Percentiles rank a stretch among this genome's conserved stretches.
Evolutionary conservation across 192 early-diverging fungal species (phyloP).

Genomic region (Dissophora ornata): DNA sequence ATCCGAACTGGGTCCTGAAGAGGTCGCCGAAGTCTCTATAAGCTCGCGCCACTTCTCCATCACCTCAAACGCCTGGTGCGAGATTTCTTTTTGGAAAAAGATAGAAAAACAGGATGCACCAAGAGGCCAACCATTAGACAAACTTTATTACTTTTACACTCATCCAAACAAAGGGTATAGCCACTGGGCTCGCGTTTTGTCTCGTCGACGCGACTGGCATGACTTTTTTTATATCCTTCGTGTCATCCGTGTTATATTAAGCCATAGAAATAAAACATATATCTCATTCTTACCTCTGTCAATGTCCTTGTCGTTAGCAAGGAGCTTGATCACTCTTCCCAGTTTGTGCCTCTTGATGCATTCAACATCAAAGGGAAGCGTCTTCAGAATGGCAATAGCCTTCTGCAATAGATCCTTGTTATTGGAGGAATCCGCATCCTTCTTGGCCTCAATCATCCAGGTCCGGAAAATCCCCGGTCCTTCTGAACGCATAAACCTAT

Average conservation of each 20-base stretch:
- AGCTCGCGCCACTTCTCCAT: conserved; percentile 20
- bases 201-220: too few species aligned
- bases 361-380: conserved; percentile 26
- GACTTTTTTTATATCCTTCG: too few species aligned
- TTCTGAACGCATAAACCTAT: conserved; percentile 19
- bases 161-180: too few species aligned
- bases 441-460: conserved; percentile 21
- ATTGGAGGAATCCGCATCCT: background rate
- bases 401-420: conserved; percentile 24
- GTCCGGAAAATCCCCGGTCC: conserved; percentile 12
- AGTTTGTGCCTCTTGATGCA: conserved; percentile 16
- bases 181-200: too few species aligned
- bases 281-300: conserved; percentile 31
- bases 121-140: background rate
- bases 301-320: conserved; percentile 17
- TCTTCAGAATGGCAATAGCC: conserved; percentile 19
- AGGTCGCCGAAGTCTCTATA: background rate
- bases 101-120: background rate
- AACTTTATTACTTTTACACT: conserved; percentile 8
- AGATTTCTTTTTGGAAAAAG: conserved; percentile 2
- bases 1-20: background rate
- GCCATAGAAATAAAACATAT: too few species aligned
- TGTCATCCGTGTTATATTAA: too few species aligned
- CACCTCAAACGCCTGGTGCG: conserved; percentile 8
- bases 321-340: conserved; percentile 19